Conservation (phyloP, 1,284 basidiomycete genomes). For the Ustilago trichophora region DNA sequence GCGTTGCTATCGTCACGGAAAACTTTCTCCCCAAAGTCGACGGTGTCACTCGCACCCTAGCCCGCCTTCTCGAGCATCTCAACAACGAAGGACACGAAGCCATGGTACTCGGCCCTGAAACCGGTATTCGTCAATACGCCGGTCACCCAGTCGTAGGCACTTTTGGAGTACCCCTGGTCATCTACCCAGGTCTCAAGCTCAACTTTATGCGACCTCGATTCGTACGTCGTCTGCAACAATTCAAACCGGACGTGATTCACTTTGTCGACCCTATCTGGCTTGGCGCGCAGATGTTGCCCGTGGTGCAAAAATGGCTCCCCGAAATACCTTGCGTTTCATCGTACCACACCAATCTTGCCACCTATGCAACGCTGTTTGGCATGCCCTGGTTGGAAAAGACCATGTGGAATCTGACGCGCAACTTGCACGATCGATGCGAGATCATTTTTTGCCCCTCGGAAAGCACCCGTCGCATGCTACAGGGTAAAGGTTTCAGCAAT, state of each 20-base stretch:
- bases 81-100: conserved; percentile 71
- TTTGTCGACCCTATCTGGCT: conserved; percentile 72
- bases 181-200: conserved; percentile 72
- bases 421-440: conserved; percentile 63
- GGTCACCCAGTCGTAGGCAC: conserved; percentile 72
- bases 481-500: conserved; percentile 68
- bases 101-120: conserved; percentile 71
- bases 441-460: conserved; percentile 72
- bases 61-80: conserved; percentile 71
- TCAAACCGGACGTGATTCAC: conserved; percentile 71
- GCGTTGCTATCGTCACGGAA: conserved; percentile 68
- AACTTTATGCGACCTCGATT: conserved; percentile 73
- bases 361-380: conserved; percentile 72
- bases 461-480: conserved; percentile 70
- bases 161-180: conserved; percentile 71
- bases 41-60: conserved; percentile 72
- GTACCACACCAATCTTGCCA: conserved; percentile 72
- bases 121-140: conserved; percentile 69
- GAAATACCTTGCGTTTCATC: conserved; percentile 70
- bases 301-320: conserved; percentile 65
- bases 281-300: conserved; percentile 67
- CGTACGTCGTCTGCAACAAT: conserved; percentile 68
- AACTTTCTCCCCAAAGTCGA: conserved; percentile 73
- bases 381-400: conserved; percentile 70
- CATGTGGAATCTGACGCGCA: conserved; percentile 66